Conservation (phyloP, 129 eudicot genomes). For the Scalesia atractyloides region DNA sequence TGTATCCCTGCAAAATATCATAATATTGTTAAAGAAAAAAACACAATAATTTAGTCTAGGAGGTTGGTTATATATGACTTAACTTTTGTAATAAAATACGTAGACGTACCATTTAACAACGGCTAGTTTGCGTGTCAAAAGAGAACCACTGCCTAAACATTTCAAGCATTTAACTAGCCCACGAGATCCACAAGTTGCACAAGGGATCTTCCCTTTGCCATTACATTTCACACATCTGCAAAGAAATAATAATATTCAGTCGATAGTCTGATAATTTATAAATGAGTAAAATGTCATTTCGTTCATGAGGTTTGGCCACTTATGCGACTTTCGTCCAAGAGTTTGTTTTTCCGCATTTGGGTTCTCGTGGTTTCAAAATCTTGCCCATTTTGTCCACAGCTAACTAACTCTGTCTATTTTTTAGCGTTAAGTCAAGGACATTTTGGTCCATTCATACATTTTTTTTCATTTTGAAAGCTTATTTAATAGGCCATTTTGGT, state of each 20-base stretch:
- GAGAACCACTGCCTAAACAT: conserved; percentile 75
- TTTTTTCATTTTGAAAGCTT: too few relatives aligned
- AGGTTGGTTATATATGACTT: background rate
- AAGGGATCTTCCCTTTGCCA: conserved; percentile 91
- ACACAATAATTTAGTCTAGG: background rate
- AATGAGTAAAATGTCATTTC: background rate
- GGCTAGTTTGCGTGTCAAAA: conserved; percentile 72
- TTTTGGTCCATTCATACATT: too few relatives aligned
- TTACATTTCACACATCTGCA: conserved; percentile 79
- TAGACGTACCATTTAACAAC: conserved; percentile 62
- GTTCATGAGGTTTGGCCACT: too few relatives aligned
- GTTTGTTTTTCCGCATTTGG: too few relatives aligned
- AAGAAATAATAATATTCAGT: background rate
- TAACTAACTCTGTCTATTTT: too few relatives aligned
- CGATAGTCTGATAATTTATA: background rate
- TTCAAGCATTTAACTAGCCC: conserved; percentile 72
- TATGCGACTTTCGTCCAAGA: too few relatives aligned
- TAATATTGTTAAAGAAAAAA: background rate
- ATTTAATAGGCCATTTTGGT: too few relatives aligned
- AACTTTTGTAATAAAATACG: background rate
- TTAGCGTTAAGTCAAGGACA: too few relatives aligned
- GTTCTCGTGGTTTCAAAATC: too few relatives aligned
- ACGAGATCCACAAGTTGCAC: conserved; percentile 83
- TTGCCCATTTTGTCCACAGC: too few relatives aligned
- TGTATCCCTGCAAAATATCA: conserved; percentile 59